Evolutionary conservation across 2,329 filamentous ascomycete species (phyloP), one percentile per base, ranked within the genome.

Genomic region (Cladosporium sp.): DNA sequence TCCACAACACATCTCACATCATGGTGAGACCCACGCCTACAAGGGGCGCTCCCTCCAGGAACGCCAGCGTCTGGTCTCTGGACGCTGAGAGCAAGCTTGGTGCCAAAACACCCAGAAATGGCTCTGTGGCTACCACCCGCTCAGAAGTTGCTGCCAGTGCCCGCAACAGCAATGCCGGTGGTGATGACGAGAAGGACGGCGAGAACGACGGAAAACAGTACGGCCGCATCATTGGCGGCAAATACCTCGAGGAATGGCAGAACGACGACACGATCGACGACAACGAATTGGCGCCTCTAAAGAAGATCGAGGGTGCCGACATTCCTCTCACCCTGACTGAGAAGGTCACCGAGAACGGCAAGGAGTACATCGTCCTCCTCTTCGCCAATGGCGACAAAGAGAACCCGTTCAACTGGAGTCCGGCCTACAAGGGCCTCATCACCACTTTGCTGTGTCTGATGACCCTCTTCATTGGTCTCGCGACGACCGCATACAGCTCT

Each of bases 391-490:
- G 69, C 9, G 77, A 79, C 56, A 66, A 65, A 16, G 70, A 77
- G 59, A 77, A 79, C 56, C 77, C 77, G 0, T 78, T 77, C 70
- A 78, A 79, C 62, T 79, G 65, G 63, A 70, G 67, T 38, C 58
- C 61, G 2, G 67, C 63, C 48, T 68, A 71, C 53, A 78, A 77
- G 64, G 65, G 69, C 3, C 71, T 73, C 57, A 74, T 78, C 56
- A 73, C 73, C 2, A 56, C 68, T 3, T 68, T 77, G 42, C 71
- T 79, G 11, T 77, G 75, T 58, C 56, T 75, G 10, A 79, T 78
- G 76, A 78, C 76, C 1, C 67, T 79, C 8, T 78, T 77, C 64
- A 77, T 78, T 54, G 76, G 76, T 63, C 69, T 78, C 11, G 76
- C 76, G n/a, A 78, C 76, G 5, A 78, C 76, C 3, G 74, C 75